Conservation (phyloP, 2,329 filamentous ascomycete species). For the Monilinia fructigena region DNA sequence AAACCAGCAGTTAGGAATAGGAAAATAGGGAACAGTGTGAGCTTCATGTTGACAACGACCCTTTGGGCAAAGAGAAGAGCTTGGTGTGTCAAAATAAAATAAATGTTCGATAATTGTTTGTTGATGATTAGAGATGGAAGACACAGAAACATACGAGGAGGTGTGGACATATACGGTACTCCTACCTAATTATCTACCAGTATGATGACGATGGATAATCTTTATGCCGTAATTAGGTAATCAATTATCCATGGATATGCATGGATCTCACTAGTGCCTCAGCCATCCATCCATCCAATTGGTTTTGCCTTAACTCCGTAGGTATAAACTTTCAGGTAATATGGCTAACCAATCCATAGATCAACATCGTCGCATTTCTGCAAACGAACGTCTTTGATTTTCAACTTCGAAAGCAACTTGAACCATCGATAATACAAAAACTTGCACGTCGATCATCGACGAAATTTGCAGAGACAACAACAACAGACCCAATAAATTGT, state of each 20-base stretch:
- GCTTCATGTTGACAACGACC: slow-evolving; percentile 56
- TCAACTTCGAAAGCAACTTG: slow-evolving; percentile 12
- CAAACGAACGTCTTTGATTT: slow-evolving; percentile 3
- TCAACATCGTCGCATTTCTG: slow-evolving; percentile 12
- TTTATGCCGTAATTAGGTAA: slow-evolving; percentile 4
- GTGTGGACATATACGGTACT: not conserved
- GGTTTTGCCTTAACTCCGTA: not conserved
- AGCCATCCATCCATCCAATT: slow-evolving; percentile 1
- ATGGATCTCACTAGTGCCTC: not conserved
- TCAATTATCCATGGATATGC: not conserved
- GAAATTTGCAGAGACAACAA: not conserved
- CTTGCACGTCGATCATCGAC: not conserved
- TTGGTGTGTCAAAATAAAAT: not conserved
- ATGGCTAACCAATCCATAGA: not conserved
- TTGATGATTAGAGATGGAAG: not conserved
- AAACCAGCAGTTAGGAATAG: slow-evolving; percentile 60
- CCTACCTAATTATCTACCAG: too few species aligned
- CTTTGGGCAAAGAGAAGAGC: not conserved
- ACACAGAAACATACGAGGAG: not conserved
- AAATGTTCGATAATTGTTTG: not conserved
- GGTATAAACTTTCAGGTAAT: slow-evolving; percentile 10
- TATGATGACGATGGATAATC: not conserved
- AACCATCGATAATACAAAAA: not conserved
- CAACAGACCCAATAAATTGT: slow-evolving; percentile 1
- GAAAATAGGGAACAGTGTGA: slow-evolving; percentile 54